Conservation (phyloP, 2,329 filamentous ascomycete genomes). For the Tricladium varicosporioides region DNA sequence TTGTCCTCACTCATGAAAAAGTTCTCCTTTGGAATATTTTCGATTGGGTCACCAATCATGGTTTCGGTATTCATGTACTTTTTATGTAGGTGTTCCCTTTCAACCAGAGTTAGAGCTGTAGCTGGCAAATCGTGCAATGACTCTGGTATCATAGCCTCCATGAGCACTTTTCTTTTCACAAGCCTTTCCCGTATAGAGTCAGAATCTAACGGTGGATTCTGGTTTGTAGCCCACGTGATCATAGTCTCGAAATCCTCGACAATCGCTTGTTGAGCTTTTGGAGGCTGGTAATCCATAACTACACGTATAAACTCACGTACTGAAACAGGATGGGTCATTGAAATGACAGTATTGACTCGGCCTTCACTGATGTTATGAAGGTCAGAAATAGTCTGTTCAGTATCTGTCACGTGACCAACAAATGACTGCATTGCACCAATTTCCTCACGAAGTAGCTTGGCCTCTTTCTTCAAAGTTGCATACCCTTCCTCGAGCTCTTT, state of each 20-base stretch:
- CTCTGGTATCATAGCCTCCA: slow-evolving; percentile 9
- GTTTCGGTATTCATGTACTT: slow-evolving; percentile 11
- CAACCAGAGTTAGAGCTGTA: slow-evolving; percentile 1
- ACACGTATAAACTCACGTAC: slow-evolving; percentile 1
- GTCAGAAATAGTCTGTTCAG: slow-evolving; percentile 1
- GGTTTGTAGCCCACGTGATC: not conserved
- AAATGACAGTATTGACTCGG: not conserved
- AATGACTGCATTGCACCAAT: not conserved
- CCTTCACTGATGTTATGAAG: slow-evolving; percentile 3
- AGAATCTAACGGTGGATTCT: not conserved
- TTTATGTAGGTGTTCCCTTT: slow-evolving; percentile 2
- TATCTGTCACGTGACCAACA: not conserved
- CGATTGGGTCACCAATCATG: slow-evolving; percentile 8
- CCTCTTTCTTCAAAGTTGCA: slow-evolving; percentile 2
- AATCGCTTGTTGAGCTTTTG: not conserved
- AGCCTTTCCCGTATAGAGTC: slow-evolving; percentile 5
- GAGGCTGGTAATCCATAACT: not conserved
- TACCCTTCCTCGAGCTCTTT: slow-evolving; percentile 1
- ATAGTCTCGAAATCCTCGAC: slow-evolving; percentile 8
- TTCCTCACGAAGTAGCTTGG: slow-evolving; percentile 6
- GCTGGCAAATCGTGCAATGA: not conserved
- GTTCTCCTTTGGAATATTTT: slow-evolving; percentile 7
- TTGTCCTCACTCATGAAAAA: slow-evolving; percentile 12
- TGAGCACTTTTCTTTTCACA: slow-evolving; percentile 5
- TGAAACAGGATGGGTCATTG: not conserved